Conservation (phyloP, 495 filamentous ascomycete genomes). For the Neurospora pannonica region DNA sequence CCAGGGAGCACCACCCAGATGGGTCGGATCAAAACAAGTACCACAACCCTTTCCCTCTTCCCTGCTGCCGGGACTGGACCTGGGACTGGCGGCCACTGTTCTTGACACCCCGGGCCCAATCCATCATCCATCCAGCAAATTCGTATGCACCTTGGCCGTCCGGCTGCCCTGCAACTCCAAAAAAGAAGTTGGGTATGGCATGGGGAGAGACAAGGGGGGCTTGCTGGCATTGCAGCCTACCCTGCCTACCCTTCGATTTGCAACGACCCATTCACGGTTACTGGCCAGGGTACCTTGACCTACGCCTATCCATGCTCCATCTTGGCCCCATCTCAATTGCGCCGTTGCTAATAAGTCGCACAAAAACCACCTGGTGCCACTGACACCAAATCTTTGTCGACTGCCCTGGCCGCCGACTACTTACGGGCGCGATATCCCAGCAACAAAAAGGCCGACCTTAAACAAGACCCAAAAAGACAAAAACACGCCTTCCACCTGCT, state of each 20-base stretch:
- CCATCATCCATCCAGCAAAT: not conserved
- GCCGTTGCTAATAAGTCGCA: conserved; percentile 38
- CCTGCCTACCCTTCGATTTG: conserved; percentile 28
- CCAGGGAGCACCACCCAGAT: not conserved
- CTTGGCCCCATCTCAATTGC: conserved; percentile 29
- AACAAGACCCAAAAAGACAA: conserved; percentile 2
- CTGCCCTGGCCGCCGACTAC: conserved; percentile 10
- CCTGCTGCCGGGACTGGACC: not conserved
- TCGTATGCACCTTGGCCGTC: not conserved
- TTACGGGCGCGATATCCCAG: not conserved
- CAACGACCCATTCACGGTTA: conserved; percentile 20
- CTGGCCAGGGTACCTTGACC: conserved; percentile 25
- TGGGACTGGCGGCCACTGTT: not conserved
- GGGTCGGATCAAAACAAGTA: conserved; percentile 1
- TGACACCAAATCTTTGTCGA: conserved; percentile 36
- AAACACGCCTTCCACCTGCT: not conserved
- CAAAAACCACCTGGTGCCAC: conserved; percentile 41
- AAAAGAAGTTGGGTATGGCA: not conserved
- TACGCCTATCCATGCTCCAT: conserved; percentile 27
- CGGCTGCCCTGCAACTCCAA: not conserved
- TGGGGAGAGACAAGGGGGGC: conserved; percentile 15
- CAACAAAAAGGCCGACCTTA: conserved; percentile 2
- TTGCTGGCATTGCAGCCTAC: conserved; percentile 26
- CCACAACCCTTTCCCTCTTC: not conserved
- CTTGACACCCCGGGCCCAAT: not conserved